Evolutionary conservation across 345 rosid genomes (phyloP).

Genomic region (Corchorus olitorius): DNA sequence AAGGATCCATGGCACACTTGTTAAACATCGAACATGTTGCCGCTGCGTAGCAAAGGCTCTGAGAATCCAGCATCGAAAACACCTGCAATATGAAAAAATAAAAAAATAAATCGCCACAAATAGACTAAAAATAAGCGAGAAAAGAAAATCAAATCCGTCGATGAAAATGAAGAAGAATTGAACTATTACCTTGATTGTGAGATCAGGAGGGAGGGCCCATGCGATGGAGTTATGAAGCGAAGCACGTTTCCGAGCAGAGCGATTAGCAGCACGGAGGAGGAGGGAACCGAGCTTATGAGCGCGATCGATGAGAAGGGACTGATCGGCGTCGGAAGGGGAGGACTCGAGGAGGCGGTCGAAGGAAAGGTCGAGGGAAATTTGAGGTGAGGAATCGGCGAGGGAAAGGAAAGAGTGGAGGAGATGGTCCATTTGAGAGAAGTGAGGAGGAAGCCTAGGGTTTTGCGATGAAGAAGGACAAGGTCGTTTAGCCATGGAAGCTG

Average conservation of each 20-base stretch:
- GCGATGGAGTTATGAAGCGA: constrained; percentile 56
- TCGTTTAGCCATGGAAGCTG: constrained; percentile 60
- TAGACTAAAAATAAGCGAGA: not conserved
- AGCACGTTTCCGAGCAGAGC: constrained; percentile 70
- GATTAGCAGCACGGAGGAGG: constrained; percentile 63
- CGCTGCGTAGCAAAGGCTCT: constrained; percentile 73
- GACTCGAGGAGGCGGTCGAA: constrained; percentile 70
- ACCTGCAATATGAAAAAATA: constrained; percentile 42
- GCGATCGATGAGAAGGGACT: constrained; percentile 61
- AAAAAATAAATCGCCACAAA: not conserved
- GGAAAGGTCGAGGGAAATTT: constrained; percentile 47
- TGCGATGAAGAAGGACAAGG: constrained; percentile 45
- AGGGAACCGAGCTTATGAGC: constrained; percentile 60
- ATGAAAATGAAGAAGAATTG: constrained; percentile 2
- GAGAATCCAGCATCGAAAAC: constrained; percentile 84
- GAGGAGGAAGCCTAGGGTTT: constrained; percentile 29
- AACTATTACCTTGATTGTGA: constrained; percentile 63
- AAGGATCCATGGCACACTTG: constrained; percentile 85
- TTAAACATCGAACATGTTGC: constrained; percentile 80
- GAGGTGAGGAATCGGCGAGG: constrained; percentile 49
- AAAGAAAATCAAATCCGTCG: not conserved
- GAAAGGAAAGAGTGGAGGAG: constrained; percentile 53
- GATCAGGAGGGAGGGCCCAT: constrained; percentile 82
- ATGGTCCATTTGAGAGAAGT: constrained; percentile 35
- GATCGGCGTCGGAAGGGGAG: constrained; percentile 50